A percentile compares a stretch with the other conserved stretches of the same genome.
phyloP scores from a whole-genome alignment of 1,139 yeast genomes.

The Hanseniaspora uvarum region DNA sequence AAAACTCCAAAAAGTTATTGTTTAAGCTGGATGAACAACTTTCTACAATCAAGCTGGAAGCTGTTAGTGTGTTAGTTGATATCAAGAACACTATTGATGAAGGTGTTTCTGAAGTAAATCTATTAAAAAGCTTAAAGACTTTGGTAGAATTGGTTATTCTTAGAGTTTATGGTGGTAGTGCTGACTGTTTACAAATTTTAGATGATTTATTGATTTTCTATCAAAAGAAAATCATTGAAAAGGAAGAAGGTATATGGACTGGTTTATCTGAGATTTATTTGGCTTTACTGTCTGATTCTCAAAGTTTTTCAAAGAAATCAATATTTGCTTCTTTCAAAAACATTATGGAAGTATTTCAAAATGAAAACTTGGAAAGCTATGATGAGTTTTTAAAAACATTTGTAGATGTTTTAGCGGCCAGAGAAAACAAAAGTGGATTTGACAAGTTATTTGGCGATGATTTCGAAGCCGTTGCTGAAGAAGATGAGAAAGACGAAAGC shows the following conservation, averaged over 20 bases:
- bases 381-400: constrained; percentile 43
- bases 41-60: constrained; percentile 39
- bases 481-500: constrained; percentile 33
- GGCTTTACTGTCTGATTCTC: constrained; percentile 62
- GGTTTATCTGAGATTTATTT: constrained; percentile 73
- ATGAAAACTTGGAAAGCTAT: constrained; percentile 33
- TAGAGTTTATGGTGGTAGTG: constrained; percentile 70
- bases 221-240: constrained; percentile 33
- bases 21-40: constrained; percentile 49
- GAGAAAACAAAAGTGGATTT: constrained; percentile 79
- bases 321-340: constrained; percentile 22
- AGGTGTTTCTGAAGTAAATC: constrained; percentile 32
- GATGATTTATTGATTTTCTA: constrained; percentile 58
- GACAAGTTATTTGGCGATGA: constrained; percentile 60
- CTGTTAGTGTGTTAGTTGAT: constrained; percentile 41
- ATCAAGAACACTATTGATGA: constrained; percentile 36
- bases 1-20: constrained; percentile 31
- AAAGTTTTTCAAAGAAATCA: constrained; percentile 62
- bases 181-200: constrained; percentile 64
- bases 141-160: constrained; percentile 67
- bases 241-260: constrained; percentile 37
- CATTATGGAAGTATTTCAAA: neutral
- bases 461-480: constrained; percentile 35
- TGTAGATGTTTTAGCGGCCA: constrained; percentile 57
- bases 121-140: constrained; percentile 43